phyloP scores from a whole-genome alignment of 805 yeast species.

The Wickerhamiella shivajii region DNA sequence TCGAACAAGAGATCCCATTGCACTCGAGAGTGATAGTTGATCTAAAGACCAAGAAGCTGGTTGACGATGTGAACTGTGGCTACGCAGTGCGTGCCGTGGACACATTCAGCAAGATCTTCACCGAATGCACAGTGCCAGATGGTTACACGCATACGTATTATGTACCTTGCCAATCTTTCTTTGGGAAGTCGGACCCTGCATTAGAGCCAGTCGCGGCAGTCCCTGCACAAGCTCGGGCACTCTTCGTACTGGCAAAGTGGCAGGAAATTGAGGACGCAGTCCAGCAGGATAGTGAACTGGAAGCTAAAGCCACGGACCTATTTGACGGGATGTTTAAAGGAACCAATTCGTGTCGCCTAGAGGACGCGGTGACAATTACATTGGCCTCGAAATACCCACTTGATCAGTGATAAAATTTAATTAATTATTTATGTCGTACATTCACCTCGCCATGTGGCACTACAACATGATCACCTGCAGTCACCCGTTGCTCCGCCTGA shows the following conservation, averaged over 20 bases:
- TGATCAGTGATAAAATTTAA: too few relatives aligned
- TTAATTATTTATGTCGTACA: too few relatives aligned
- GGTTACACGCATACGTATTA: conserved; percentile 61
- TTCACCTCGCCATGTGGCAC: too few relatives aligned
- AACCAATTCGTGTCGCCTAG: conserved; percentile 45
- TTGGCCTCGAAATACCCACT: too few relatives aligned
- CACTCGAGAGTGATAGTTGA: conserved; percentile 76
- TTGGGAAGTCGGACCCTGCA: conserved; percentile 16
- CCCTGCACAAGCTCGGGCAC: conserved; percentile 12
- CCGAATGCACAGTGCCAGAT: conserved; percentile 46
- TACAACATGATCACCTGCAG: too few relatives aligned
- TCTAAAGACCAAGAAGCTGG: conserved; percentile 41
- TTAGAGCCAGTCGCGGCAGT: conserved; percentile 20
- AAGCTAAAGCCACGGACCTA: conserved; percentile 40
- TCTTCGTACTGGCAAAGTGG: conserved; percentile 54
- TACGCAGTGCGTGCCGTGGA: conserved; percentile 59
- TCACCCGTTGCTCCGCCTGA: too few relatives aligned
- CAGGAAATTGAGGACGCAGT: conserved; percentile 42
- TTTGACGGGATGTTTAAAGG: conserved; percentile 50
- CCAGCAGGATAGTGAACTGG: conserved; percentile 35
- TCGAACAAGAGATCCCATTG: conserved; percentile 48
- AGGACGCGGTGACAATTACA: conserved; percentile 50
- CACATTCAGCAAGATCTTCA: conserved; percentile 47
- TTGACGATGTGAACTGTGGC: conserved; percentile 45
- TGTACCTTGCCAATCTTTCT: conserved; percentile 55